Percentiles rank a stretch among this genome's conserved stretches.
These are phyloP conservation scores for Echria macrotheca DNA, from an alignment of 495 filamentous ascomycete species.

Conservation along the genomic window DNA sequence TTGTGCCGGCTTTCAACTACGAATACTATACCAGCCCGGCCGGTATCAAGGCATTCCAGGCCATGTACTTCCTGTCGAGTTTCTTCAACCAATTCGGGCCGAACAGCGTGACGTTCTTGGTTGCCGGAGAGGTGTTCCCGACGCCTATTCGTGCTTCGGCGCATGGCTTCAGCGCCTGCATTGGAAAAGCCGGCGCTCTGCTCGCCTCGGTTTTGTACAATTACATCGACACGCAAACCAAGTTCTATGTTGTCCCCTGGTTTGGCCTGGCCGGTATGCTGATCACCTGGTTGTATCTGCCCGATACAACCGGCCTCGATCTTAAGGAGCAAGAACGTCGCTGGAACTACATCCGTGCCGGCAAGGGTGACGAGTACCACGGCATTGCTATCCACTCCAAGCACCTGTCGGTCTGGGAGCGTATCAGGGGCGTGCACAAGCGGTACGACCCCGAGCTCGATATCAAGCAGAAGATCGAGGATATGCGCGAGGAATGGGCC, in stretches of 20 bases:
- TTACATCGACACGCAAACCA: constrained; percentile 71
- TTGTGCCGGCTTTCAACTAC: constrained; percentile 79
- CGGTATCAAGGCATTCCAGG: constrained; percentile 74
- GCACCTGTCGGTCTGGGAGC: constrained; percentile 80
- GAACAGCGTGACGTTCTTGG: constrained; percentile 87
- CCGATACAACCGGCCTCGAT: constrained; percentile 88
- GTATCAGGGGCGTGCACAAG: constrained; percentile 62
- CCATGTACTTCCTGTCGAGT: constrained; percentile 86
- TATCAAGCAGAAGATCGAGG: constrained; percentile 71
- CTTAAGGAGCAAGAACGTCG: constrained; percentile 91
- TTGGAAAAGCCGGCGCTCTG: constrained; percentile 79
- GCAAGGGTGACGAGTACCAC: constrained; percentile 74
- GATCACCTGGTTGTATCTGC: constrained; percentile 73
- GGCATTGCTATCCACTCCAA: constrained; percentile 81
- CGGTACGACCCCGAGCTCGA: constrained; percentile 74
- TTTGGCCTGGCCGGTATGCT: constrained; percentile 80
- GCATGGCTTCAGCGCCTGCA: constrained; percentile 81
- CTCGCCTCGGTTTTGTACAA: constrained; percentile 80
- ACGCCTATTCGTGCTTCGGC: constrained; percentile 85
- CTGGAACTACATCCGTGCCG: constrained; percentile 71
- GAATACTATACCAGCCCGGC: constrained; percentile 62
- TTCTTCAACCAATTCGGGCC: constrained; percentile 98
- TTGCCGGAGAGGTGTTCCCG: constrained; percentile 86
- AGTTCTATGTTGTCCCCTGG: constrained; percentile 88
- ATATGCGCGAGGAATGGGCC: constrained; percentile 55